Conservation (phyloP, 108 stramenopile species). For the Parmales sp. region DNA sequence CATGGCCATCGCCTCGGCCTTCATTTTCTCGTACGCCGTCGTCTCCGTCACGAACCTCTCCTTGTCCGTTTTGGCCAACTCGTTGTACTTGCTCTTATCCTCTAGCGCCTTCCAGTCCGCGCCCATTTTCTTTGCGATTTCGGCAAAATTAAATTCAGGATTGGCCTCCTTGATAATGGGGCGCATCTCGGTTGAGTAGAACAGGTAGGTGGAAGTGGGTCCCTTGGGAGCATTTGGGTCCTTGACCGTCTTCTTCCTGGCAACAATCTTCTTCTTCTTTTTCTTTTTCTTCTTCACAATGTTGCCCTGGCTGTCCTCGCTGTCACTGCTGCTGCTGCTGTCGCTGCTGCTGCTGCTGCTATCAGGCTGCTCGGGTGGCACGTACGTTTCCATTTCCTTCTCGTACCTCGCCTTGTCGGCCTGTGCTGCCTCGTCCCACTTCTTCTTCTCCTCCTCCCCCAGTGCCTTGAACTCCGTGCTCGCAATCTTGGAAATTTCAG, state of each 20-base stretch:
- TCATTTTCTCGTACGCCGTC: neutral
- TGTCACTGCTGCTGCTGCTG: neutral
- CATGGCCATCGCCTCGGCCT: conserved; percentile 6
- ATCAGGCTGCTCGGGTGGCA: neutral
- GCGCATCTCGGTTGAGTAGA: conserved; percentile 46
- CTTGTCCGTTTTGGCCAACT: conserved; percentile 33
- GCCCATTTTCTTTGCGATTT: conserved; percentile 48
- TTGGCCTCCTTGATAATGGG: conserved; percentile 34
- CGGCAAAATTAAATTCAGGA: conserved; percentile 42
- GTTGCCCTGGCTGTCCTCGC: neutral
- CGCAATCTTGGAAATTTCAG: conserved; percentile 21
- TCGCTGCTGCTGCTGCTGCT: neutral
- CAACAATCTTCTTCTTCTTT: conserved; percentile 6
- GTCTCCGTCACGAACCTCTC: conserved; percentile 30
- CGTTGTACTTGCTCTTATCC: conserved; percentile 31
- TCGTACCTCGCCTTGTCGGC: conserved; percentile 49
- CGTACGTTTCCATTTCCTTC: conserved; percentile 33
- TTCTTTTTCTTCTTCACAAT: neutral
- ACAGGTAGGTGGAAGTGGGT: conserved; percentile 26
- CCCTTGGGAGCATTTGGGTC: conserved; percentile 9
- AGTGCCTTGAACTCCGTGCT: conserved; percentile 40
- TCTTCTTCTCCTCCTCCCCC: conserved; percentile 39
- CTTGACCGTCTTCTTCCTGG: neutral
- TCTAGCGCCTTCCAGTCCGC: conserved; percentile 47
- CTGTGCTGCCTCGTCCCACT: conserved; percentile 49